Evolutionary conservation across 2,329 filamentous ascomycete genomes (phyloP), one percentile per base, ranked within the genome.

Genomic region (Aspergillus pseudoglaucus): DNA sequence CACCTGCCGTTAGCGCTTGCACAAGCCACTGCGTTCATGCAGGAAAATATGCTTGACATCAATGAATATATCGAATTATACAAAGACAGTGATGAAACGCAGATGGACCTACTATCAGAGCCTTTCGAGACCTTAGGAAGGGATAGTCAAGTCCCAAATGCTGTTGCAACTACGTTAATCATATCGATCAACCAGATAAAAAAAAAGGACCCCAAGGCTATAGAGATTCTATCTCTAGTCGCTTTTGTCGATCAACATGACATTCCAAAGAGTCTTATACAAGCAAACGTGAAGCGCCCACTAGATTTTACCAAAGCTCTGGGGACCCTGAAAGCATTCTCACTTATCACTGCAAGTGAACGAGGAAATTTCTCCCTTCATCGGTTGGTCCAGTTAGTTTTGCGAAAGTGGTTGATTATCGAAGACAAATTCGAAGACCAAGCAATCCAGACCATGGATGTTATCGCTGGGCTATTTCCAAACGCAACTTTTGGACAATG

Each of bases 41-140:
- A 51, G 25, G 51, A 53, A 14, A 53, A 51, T 6, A 25, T 44
- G 4, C 45, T 53, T 3, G 44, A 17, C 12, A 38, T 54, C 2
- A 44, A 23, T 7, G 53, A 54, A 20, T 54, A 53, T 30, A 53
- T 54, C 1, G 48, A 51, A 3, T 17, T 53, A n/a, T 49, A 53
- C 17, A 49, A 49, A 12, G 48, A 53, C n/a, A 53, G 45, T 5
- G 48, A 51, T 4, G 46, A 54, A 10, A 54, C 47, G 2, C 43
- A 20, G 7, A 53, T 51, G 50, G 42, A 50, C 20, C 32, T 54
- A 15, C 44, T 53, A 20, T 47, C 46, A 32, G 53, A 54, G 27
- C 41, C 49, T 3, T 52, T 54, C 18, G 48, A 54, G 33, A 45
- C 50, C 1, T 27, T 53, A 20, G 49, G 49, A 8, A 43, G 47